phyloP scores from a whole-genome alignment of 2,329 filamentous ascomycete species.

The Furcasterigmium sp. region DNA sequence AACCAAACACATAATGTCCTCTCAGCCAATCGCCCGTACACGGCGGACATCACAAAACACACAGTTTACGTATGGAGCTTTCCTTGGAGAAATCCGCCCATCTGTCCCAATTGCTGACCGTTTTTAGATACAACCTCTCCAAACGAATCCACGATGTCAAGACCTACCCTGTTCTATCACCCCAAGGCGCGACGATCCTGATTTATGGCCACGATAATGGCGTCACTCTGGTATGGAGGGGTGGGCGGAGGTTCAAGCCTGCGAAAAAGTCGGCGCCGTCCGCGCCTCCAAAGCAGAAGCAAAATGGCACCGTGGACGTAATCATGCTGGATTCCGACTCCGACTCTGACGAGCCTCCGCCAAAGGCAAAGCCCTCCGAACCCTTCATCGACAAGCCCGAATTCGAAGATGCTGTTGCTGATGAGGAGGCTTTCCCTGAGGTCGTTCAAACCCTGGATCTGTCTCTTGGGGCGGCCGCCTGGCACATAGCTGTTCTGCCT shows the following conservation, averaged over 20 bases:
- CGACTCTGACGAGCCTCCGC: conserved; percentile 47
- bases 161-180: conserved; percentile 55
- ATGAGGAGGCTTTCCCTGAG: conserved; percentile 45
- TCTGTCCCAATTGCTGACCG: conserved; percentile 1
- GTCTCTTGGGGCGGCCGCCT: conserved; percentile 49
- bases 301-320: conserved; percentile 49
- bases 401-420: conserved; percentile 48
- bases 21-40: conserved; percentile 27
- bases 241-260: conserved; percentile 53
- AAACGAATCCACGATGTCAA: conserved; percentile 55
- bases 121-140: conserved; percentile 51
- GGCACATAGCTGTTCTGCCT: conserved; percentile 52
- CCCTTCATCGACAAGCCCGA: conserved; percentile 47
- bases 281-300: conserved; percentile 31
- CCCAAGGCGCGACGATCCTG: conserved; percentile 58
- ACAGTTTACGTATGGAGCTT: conserved; percentile 39
- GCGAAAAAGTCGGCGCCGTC: conserved; percentile 21
- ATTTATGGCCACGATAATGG: conserved; percentile 61
- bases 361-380: conserved; percentile 20
- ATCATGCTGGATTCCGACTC: conserved; percentile 58
- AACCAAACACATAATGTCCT: conserved; percentile 10
- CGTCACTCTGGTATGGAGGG: conserved; percentile 56
- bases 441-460: conserved; percentile 57
- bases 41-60: conserved; percentile 44
- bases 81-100: too few relatives aligned